Percentiles rank a stretch among this genome's conserved stretches.
Evolutionary conservation across 306 rosid species (phyloP).

Genomic region (Malus fusca): DNA sequence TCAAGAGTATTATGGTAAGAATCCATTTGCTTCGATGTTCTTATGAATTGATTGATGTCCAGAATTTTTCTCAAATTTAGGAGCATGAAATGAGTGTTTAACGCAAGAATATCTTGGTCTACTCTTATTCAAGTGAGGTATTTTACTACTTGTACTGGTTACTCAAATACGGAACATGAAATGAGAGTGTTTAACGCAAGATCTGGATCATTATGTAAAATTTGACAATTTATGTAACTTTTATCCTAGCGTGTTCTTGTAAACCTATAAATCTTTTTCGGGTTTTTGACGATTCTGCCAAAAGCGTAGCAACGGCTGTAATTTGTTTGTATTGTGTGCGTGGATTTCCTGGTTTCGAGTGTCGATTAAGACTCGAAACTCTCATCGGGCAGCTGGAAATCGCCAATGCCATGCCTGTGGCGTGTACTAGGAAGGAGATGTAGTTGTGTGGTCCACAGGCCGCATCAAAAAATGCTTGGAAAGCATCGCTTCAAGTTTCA

Average conservation of each 20-base stretch:
- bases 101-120: neutral
- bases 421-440: neutral
- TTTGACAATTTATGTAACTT: neutral
- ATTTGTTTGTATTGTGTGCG: neutral
- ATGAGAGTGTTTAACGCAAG: no score
- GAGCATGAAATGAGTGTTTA: neutral
- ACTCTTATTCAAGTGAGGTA: neutral
- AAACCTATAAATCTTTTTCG: no score
- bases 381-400: neutral
- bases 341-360: neutral
- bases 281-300: neutral
- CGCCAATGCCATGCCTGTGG: neutral
- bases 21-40: constrained; percentile 8
- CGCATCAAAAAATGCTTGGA: neutral
- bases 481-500: no score
- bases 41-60: no score
- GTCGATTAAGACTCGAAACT: neutral
- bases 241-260: neutral
- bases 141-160: constrained; percentile 35
- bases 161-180: constrained; percentile 40
- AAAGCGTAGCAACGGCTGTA: neutral
- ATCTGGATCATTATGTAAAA: neutral
- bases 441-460: neutral
- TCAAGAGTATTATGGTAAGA: constrained; percentile 40
- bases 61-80: neutral